These are phyloP conservation scores for Simplicillium sp. DNA, from an alignment of 2,329 filamentous ascomycete species.

Conservation along the genomic window DNA sequence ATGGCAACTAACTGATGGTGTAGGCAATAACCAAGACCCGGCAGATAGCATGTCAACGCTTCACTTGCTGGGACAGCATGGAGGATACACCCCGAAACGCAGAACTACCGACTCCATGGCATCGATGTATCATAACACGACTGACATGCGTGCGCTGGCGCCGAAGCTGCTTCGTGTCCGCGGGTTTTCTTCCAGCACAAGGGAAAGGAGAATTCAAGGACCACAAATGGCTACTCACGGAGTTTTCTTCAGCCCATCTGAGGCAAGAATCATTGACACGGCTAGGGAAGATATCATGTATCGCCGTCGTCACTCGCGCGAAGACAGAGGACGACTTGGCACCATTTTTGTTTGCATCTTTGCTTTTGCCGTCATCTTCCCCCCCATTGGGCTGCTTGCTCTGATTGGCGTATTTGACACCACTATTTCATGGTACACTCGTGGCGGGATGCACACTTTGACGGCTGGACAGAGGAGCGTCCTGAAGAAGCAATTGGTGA, in stretches of 20 bases:
- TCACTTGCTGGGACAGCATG: no score
- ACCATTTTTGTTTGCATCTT: slow-evolving; percentile 29
- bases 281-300: slow-evolving; percentile 19
- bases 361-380: slow-evolving; percentile 29
- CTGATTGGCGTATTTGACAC: slow-evolving; percentile 33
- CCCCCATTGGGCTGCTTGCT: slow-evolving; percentile 35
- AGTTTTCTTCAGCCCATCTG: slow-evolving; percentile 17
- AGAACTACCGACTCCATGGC: no score
- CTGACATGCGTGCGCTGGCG: slow-evolving; percentile 6
- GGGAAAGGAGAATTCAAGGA: slow-evolving; percentile 7
- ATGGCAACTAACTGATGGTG: no score
- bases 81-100: no score
- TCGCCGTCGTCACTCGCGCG: slow-evolving; percentile 16
- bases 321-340: slow-evolving; percentile 19
- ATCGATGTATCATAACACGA: no score
- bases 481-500: slow-evolving; percentile 26
- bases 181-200: slow-evolving; percentile 14
- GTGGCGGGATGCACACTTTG: slow-evolving; percentile 31
- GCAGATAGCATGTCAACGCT: no score
- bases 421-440: slow-evolving; percentile 37
- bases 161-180: slow-evolving; percentile 11
- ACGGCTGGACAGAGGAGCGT: slow-evolving; percentile 19
- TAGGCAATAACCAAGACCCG: no score
- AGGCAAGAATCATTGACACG: slow-evolving; percentile 19
- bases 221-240: slow-evolving; percentile 5